Evolutionary conservation across 768 basidiomycete species (phyloP).

Genomic region (Russula lepida): DNA sequence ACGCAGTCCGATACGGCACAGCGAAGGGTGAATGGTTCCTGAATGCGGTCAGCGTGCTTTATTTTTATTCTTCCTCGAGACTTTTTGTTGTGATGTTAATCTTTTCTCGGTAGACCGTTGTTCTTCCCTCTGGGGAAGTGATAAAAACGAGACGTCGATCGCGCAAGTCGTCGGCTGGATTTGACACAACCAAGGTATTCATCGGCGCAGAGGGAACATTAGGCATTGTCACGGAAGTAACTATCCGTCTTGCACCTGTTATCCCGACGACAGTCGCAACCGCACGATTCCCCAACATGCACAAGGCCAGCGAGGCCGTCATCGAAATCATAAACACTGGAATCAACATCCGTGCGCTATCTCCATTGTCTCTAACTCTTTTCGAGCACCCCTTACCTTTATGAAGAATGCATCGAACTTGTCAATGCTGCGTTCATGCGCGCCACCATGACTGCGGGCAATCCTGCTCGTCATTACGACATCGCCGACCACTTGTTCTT

Average conservation of each 20-base stretch:
- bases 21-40: conserved; percentile 89
- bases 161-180: conserved; percentile 82
- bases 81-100: background rate
- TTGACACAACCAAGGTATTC: conserved; percentile 78
- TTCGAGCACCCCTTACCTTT: too few relatives aligned
- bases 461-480: conserved; percentile 26
- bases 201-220: conserved; percentile 78
- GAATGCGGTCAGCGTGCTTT: conserved; percentile 48
- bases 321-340: conserved; percentile 64
- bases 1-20: conserved; percentile 81
- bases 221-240: conserved; percentile 87
- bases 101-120: conserved; percentile 57
- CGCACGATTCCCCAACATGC: conserved; percentile 71
- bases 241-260: conserved; percentile 71
- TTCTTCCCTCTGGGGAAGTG: conserved; percentile 80
- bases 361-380: background rate
- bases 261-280: conserved; percentile 78
- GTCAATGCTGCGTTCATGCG: conserved; percentile 65
- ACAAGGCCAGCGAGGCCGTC: conserved; percentile 65
- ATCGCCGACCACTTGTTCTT: conserved; percentile 65
- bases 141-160: conserved; percentile 79
- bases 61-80: background rate
- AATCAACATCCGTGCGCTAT: conserved; percentile 59
- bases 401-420: conserved; percentile 74
- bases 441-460: conserved; percentile 49